These are phyloP conservation scores for Dichomitus squalens DNA, from an alignment of 1,284 basidiomycete species.

Conservation along the genomic window DNA sequence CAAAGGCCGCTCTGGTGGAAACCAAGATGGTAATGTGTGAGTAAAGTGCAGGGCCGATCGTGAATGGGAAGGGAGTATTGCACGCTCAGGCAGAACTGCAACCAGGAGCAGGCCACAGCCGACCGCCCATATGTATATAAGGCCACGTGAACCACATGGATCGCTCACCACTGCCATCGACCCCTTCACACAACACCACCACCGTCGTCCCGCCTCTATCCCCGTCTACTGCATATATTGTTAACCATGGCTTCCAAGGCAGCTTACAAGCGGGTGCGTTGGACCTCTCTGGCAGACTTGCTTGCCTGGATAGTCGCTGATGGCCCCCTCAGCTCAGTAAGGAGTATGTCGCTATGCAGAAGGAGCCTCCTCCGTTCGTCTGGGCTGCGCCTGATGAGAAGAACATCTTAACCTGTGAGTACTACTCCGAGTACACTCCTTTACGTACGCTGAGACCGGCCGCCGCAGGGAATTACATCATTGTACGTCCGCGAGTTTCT, in stretches of 20 bases:
- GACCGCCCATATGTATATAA: conserved; percentile 3
- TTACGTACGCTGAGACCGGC: conserved; percentile 6
- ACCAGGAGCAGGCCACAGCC: neutral
- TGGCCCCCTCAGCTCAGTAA: conserved; percentile 66
- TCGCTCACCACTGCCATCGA: conserved; percentile 12
- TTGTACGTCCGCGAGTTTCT: conserved; percentile 52
- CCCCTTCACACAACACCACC: conserved; percentile 17
- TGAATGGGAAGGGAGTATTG: neutral
- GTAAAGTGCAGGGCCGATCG: neutral
- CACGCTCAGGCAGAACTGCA: neutral
- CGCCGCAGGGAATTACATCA: conserved; percentile 84
- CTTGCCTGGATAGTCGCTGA: conserved; percentile 6
- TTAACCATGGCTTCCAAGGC: conserved; percentile 77
- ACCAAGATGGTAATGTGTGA: neutral
- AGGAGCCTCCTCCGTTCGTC: conserved; percentile 90
- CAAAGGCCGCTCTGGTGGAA: neutral
- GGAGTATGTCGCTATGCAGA: conserved; percentile 93
- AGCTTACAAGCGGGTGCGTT: conserved; percentile 78
- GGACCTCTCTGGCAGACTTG: conserved; percentile 2
- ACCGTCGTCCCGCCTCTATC: conserved; percentile 9
- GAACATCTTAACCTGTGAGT: conserved; percentile 88
- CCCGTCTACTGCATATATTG: neutral
- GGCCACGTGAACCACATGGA: conserved; percentile 21
- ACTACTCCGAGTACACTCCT: neutral
- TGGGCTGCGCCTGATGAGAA: conserved; percentile 95